phyloP scores from a whole-genome alignment of 805 yeast genomes.

The Lachancea thermotolerans region DNA sequence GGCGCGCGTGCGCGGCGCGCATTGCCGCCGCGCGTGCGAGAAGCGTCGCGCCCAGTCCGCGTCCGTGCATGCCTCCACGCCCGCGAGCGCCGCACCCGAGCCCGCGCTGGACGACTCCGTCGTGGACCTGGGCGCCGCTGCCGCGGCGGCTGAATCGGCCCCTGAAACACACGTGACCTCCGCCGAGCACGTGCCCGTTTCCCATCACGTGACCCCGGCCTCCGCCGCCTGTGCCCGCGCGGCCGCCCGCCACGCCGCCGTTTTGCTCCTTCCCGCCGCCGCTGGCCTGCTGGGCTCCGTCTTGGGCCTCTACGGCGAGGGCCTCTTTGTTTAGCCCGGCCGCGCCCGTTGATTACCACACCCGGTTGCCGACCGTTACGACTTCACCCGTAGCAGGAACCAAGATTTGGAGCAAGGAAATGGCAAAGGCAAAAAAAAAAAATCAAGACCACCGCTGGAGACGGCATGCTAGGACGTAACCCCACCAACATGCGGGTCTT shows the following conservation, averaged over 20 bases:
- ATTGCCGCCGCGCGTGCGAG: slow-evolving; percentile 2
- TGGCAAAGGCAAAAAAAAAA: too few species aligned
- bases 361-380: too few species aligned
- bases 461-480: too few species aligned
- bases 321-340: slow-evolving; percentile 15
- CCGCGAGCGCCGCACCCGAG: slow-evolving; percentile 1
- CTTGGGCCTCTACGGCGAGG: slow-evolving; percentile 32
- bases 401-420: too few species aligned
- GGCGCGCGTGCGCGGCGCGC: background rate
- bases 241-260: slow-evolving; percentile 5
- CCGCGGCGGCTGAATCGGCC: slow-evolving; percentile 1
- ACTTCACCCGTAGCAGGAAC: too few species aligned
- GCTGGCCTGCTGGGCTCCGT: slow-evolving; percentile 23
- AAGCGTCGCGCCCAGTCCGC: background rate
- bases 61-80: background rate
- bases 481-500: too few species aligned
- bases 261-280: slow-evolving; percentile 3
- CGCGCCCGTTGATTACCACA: background rate
- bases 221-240: slow-evolving; percentile 10
- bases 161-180: background rate
- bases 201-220: background rate
- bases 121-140: slow-evolving; percentile 23
- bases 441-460: too few species aligned
- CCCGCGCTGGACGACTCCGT: slow-evolving; percentile 21
- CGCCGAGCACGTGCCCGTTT: slow-evolving; percentile 14